Base-by-base conservation (phyloP, 1,284 basidiomycete species). In the Thelephora terrestris region DNA sequence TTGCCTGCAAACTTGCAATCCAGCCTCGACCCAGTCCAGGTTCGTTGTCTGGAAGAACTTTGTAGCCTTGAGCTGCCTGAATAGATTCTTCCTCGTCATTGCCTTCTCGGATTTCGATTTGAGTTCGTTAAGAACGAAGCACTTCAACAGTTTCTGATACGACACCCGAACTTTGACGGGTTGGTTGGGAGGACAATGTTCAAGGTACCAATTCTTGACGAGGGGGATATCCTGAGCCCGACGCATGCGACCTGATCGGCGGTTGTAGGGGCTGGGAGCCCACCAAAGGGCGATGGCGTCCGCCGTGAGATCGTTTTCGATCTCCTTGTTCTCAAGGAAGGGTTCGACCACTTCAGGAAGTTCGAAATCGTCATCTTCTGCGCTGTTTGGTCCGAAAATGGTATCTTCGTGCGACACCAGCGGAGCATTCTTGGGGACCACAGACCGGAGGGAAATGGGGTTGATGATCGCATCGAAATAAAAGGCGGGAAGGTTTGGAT, bases 41-140 rank as follows among this genome's bases (percentile, higher is more conserved):
- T 81, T 91, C 6, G 96, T 99, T 18, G 88, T 91, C 72, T 99
- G 96, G 84, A 99, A 99, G 74, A 99, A 99, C 69, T 99, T 99
- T 52, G 96, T 99, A 42, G 90, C 87, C 70, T 98, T 98, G 51
- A 99, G 75, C 64, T 94, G 91, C 50, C 90, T 78, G 77, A 99
- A 95, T 46, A 99, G 64, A 62, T 96, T 96, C 71, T 96, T 95
- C 78, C 95, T 98, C 57, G 90, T 89, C 85, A 95, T 95, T 3
- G 96, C 84, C 71, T 97, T 99, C 64, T 97, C 92, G 24, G 84
- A 78, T 39, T 88, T 76, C 49, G 85, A 85, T 61, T 91, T 85
- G 23, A 99, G 73, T 65, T 94, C 91, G 65, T 99, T 99, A 56
- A 97, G 74, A 27, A 99, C 95, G 68, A 79, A 99, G 61, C 86